Evolutionary conservation across 1,284 basidiomycete species (phyloP), one percentile per base, ranked within the genome.

Genomic region (Megacollybia platyphylla): DNA sequence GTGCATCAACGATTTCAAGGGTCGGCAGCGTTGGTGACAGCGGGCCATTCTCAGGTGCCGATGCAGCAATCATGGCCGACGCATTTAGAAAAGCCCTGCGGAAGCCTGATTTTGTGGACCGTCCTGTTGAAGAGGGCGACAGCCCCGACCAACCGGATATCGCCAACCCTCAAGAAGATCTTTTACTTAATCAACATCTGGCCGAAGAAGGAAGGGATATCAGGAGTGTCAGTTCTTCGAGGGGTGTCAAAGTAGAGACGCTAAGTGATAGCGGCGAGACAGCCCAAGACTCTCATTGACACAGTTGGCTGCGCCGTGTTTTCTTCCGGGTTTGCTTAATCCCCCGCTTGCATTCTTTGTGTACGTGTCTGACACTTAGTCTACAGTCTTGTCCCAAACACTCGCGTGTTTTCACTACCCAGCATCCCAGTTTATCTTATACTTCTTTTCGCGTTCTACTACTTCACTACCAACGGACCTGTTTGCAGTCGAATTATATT

Each of bases 61-160:
- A 90, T 58, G 87, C 87, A 40, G 83, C 84, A 26, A 85, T 89
- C 54, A 87, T 90, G 79, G 87, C 87, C 26, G 79, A 85, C 60
- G 87, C 87, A 4, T 90, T 90, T 63, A 68, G 87, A 51, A 79
- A 83, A 57, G 81, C 82, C 47, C 63, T 90, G 49, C 70, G 87
- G 53, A 87, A 88, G 59, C 87, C 87, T 3, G 86, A 87, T 54
- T 89, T 89, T 57, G 71, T 77, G 9, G 71, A 61, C 26, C 58
- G 67, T 37, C 71, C 77, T 4, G 70, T 76, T 6, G 81, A 85
- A 53, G 85, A 87, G 55, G 80, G 74, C 30, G 73, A 76, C 34
- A 71, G 67, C 49, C 73, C 74, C 0, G 75, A 62, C 28, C 52
- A 54, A n/a, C 44, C 42, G 62, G 56, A 59, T 9, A 60, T 63